Conservation (phyloP, 495 filamentous ascomycete genomes). For the Massariosphaeria phaeospora region DNA sequence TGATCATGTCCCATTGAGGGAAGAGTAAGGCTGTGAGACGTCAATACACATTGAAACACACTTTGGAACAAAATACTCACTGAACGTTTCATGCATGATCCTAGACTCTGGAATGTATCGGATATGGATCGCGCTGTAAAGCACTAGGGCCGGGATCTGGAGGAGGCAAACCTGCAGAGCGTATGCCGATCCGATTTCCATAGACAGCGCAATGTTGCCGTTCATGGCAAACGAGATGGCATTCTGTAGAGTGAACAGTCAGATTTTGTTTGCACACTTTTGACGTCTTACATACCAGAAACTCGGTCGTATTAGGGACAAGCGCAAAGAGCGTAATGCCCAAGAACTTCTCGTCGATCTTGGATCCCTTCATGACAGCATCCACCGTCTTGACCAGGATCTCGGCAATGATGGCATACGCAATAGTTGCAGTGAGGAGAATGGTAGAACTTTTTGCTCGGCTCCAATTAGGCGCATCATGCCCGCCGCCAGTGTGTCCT, state of each 20-base stretch:
- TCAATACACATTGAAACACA: too few species aligned
- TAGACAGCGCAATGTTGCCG: conserved; percentile 97
- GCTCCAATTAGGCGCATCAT: conserved; percentile 98
- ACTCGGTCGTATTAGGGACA: conserved; percentile 97
- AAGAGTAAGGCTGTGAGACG: conserved; percentile 71
- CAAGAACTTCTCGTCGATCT: conserved; percentile 96
- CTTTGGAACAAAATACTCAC: too few species aligned
- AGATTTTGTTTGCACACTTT: conserved; percentile 11
- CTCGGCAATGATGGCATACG: conserved; percentile 94
- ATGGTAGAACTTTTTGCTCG: conserved; percentile 84
- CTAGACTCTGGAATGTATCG: conserved; percentile 53
- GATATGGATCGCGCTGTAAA: conserved; percentile 69
- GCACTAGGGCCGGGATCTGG: conserved; percentile 87
- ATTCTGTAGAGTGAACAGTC: conserved; percentile 57
- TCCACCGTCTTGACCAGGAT: conserved; percentile 96
- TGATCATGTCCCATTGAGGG: conserved; percentile 98
- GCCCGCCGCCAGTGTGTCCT: conserved; percentile 58
- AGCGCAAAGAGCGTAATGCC: conserved; percentile 96
- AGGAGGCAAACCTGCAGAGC: conserved; percentile 96
- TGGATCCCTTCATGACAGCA: conserved; percentile 79
- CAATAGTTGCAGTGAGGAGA: conserved; percentile 79
- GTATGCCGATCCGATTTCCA: conserved; percentile 98
- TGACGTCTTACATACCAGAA: conserved; percentile 59
- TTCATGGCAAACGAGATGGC: conserved; percentile 99
- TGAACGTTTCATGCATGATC: conserved; percentile 73